A percentile compares a stretch with the other conserved stretches of the same genome.
Evolutionary conservation across 768 basidiomycete genomes (phyloP).

Genomic region (Pisolithus marmoratus): DNA sequence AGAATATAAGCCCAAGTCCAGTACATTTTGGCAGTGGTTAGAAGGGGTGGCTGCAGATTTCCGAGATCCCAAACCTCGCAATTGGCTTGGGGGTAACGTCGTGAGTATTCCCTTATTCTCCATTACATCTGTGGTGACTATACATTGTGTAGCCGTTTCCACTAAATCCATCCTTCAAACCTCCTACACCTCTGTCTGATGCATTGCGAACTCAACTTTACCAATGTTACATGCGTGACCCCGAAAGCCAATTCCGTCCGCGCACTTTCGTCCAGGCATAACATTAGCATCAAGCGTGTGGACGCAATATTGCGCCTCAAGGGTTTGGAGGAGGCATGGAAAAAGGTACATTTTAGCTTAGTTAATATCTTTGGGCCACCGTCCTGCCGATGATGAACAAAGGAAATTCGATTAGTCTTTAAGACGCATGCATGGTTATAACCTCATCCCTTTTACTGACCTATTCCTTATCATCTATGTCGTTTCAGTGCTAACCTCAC

Average conservation of each 20-base stretch:
- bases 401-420: conserved; percentile 84
- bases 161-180: conserved; percentile 77
- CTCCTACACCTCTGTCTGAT: conserved; percentile 72
- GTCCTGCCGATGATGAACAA: conserved; percentile 42
- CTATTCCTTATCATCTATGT: not conserved
- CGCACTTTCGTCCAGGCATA: conserved; percentile 52
- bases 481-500: not conserved
- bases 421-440: conserved; percentile 72
- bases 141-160: conserved; percentile 64
- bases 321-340: conserved; percentile 65
- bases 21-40: conserved; percentile 6
- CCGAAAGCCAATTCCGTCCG: conserved; percentile 51
- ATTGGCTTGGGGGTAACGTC: conserved; percentile 58
- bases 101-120: conserved; percentile 37
- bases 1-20: conserved; percentile 6
- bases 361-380: conserved; percentile 5
- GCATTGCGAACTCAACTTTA: conserved; percentile 52
- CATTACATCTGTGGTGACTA: not conserved
- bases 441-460: conserved; percentile 4
- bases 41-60: conserved; percentile 16
- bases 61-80: conserved; percentile 36
- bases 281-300: conserved; percentile 70
- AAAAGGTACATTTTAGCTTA: conserved; percentile 49
- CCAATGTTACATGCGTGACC: conserved; percentile 52
- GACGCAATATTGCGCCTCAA: conserved; percentile 82